A percentile compares a stretch with the other conserved stretches of the same genome.
These are phyloP conservation scores for Blastobotrys muscicola DNA, from an alignment of 805 yeast species.

Conservation along the genomic window DNA sequence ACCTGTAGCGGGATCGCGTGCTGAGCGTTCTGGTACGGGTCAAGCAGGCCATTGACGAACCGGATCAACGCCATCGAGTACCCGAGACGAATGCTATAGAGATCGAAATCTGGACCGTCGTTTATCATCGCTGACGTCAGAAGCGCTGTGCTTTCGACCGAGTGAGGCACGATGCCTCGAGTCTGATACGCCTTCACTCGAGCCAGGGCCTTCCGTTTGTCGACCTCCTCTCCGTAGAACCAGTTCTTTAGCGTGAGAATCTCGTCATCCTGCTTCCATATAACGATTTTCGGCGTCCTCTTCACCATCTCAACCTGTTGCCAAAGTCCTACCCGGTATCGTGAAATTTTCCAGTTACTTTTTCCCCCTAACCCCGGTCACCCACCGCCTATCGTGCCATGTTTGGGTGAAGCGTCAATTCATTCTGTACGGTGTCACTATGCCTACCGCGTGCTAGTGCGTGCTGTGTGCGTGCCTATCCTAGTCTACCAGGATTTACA, in stretches of 20 bases:
- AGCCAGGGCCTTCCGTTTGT: conserved; percentile 38
- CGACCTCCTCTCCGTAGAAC: conserved; percentile 36
- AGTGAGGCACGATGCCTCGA: conserved; percentile 59
- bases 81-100: conserved; percentile 37
- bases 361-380: no score
- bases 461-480: no score
- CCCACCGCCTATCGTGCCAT: no score
- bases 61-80: conserved; percentile 70
- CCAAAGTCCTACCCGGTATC: no score
- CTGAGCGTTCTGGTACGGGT: conserved; percentile 71
- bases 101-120: conserved; percentile 33
- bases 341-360: no score
- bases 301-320: conserved; percentile 3
- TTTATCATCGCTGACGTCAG: conserved; percentile 41
- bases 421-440: no score
- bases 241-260: conserved; percentile 37
- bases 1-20: conserved; percentile 71
- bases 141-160: conserved; percentile 55
- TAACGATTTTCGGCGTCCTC: conserved; percentile 26
- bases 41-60: conserved; percentile 86
- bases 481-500: no score
- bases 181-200: conserved; percentile 45
- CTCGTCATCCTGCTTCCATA: conserved; percentile 36
- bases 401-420: no score
- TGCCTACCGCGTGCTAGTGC: no score